These are phyloP conservation scores for Cladorrhinum sp. DNA, from an alignment of 2,329 filamentous ascomycete species.

Conservation along the genomic window DNA sequence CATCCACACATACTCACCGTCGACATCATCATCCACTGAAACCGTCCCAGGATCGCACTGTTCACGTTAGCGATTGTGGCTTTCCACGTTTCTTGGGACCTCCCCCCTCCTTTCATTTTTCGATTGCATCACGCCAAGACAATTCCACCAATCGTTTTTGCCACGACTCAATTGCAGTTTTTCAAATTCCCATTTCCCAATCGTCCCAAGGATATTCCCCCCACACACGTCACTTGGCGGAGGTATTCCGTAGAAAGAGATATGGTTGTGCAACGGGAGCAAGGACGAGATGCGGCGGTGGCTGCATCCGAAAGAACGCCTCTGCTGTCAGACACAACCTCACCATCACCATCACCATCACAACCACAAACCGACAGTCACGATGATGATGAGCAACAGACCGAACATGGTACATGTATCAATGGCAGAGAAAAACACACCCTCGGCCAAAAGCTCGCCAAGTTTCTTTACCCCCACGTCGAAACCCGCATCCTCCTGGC, in stretches of 20 bases:
- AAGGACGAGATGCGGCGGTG: not conserved
- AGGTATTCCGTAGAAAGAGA: not conserved
- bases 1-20: too few species aligned
- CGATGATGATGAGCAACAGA: too few species aligned
- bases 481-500: constrained; percentile 43
- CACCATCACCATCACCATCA: not conserved
- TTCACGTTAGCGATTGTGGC: too few species aligned
- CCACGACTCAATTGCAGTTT: too few species aligned
- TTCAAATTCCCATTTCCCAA: too few species aligned
- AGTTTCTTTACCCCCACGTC: constrained; percentile 7
- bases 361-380: not conserved
- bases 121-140: not conserved
- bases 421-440: too few species aligned
- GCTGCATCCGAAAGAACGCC: not conserved
- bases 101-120: not conserved
- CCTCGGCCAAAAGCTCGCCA: not conserved
- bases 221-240: not conserved
- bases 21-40: too few species aligned
- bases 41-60: too few species aligned
- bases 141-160: not conserved
- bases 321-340: not conserved
- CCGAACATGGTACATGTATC: too few species aligned
- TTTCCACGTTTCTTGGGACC: not conserved
- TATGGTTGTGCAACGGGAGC: not conserved
- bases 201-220: too few species aligned